A percentile compares a stretch with the other conserved stretches of the same genome.
These are phyloP conservation scores for Cladosporium cucumerinum DNA, from an alignment of 2,329 filamentous ascomycete genomes.

Conservation along the genomic window DNA sequence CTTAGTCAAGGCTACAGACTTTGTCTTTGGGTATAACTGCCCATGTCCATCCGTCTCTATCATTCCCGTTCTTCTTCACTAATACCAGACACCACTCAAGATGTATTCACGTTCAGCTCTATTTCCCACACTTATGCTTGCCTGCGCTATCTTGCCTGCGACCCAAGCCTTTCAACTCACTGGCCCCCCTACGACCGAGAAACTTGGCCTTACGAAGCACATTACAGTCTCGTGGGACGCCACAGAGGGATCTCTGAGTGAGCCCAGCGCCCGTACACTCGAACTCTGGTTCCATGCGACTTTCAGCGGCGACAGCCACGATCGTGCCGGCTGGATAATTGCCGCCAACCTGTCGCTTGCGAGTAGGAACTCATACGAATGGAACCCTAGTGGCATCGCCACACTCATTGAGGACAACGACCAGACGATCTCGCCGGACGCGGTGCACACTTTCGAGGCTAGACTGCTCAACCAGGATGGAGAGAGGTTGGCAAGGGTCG, in stretches of 20 bases:
- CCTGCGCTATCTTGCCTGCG: neutral
- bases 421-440: neutral
- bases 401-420: conserved; percentile 1
- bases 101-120: neutral
- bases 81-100: neutral
- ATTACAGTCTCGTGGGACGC: neutral
- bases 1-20: neutral
- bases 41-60: neutral
- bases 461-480: neutral
- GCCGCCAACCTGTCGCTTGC: conserved; percentile 5
- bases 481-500: neutral
- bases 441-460: conserved; percentile 4
- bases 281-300: conserved; percentile 1
- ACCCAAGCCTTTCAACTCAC: neutral
- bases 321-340: neutral
- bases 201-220: neutral
- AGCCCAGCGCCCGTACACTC: neutral
- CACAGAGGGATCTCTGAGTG: neutral
- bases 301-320: neutral
- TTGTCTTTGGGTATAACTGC: neutral
- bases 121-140: neutral
- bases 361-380: neutral
- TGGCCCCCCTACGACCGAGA: neutral
- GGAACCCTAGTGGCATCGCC: conserved; percentile 2
- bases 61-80: neutral